Conservation (phyloP, 2,329 filamentous ascomycete species). For the Trichoderma sp. region DNA sequence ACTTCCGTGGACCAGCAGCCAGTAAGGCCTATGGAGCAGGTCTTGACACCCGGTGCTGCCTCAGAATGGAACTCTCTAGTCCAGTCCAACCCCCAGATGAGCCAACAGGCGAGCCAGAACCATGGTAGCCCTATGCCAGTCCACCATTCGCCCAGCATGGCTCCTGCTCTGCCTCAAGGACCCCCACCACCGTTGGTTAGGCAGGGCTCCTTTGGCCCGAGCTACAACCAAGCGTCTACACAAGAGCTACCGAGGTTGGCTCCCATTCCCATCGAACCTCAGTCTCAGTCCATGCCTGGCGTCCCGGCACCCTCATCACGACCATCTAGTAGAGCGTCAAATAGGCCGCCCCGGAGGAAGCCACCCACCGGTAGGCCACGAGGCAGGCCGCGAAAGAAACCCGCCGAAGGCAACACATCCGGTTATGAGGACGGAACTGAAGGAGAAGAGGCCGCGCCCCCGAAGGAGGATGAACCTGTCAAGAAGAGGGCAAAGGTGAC, state of each 20-base stretch:
- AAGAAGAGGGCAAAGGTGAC: constrained; percentile 78
- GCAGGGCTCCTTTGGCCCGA: constrained; percentile 30
- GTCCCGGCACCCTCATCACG: constrained; percentile 44
- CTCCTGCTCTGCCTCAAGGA: constrained; percentile 37
- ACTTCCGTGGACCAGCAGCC: constrained; percentile 17
- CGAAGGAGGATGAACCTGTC: constrained; percentile 47
- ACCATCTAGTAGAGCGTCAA: constrained; percentile 60
- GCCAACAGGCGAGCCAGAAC: constrained; percentile 28
- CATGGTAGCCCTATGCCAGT: background rate
- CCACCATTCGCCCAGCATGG: constrained; percentile 33
- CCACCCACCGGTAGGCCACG: constrained; percentile 53
- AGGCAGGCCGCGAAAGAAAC: constrained; percentile 55
- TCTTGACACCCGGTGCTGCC: constrained; percentile 56
- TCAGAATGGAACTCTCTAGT: constrained; percentile 77
- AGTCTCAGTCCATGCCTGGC: constrained; percentile 22
- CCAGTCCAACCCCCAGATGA: constrained; percentile 63
- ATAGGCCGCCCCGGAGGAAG: constrained; percentile 38
- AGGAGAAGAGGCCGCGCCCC: constrained; percentile 49
- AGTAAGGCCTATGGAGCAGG: constrained; percentile 32
- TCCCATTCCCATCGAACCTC: constrained; percentile 33
- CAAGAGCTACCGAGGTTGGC: constrained; percentile 37
- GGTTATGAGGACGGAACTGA: constrained; percentile 67
- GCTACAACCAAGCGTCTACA: constrained; percentile 23
- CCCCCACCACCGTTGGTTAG: constrained; percentile 25
- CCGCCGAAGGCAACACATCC: constrained; percentile 64